phyloP scores from a whole-genome alignment of 1,284 basidiomycete species.

The Schizophyllum commune region DNA sequence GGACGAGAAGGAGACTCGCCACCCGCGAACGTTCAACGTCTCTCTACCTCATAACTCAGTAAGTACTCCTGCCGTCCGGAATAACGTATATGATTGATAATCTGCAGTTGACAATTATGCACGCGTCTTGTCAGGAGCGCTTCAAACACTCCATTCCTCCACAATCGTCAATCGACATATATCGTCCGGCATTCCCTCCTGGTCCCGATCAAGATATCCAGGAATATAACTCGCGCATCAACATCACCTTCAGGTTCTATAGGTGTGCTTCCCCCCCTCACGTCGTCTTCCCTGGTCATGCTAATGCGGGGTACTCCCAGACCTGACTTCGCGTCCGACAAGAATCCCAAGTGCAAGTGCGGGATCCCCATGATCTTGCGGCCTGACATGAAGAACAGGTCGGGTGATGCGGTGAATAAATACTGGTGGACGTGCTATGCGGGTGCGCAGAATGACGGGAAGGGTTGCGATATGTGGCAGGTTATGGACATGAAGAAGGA shows the following conservation, averaged over 20 bases:
- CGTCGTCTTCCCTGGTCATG: background rate
- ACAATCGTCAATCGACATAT: slow-evolving; percentile 70
- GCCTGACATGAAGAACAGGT: slow-evolving; percentile 72
- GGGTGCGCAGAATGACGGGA: slow-evolving; percentile 75
- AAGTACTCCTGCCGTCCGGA: slow-evolving; percentile 13
- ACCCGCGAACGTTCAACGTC: slow-evolving; percentile 76
- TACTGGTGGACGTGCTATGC: slow-evolving; percentile 90
- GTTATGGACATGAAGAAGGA: slow-evolving; percentile 72
- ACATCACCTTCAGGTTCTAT: slow-evolving; percentile 86
- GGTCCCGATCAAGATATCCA: slow-evolving; percentile 25
- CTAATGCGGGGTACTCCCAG: background rate
- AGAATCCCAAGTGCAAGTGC: slow-evolving; percentile 72
- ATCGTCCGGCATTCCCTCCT: slow-evolving; percentile 55
- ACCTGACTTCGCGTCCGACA: slow-evolving; percentile 17
- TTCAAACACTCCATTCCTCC: slow-evolving; percentile 83
- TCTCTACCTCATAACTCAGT: slow-evolving; percentile 82
- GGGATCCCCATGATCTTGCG: slow-evolving; percentile 69
- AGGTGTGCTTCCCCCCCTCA: too few species aligned
- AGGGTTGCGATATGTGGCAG: slow-evolving; percentile 79
- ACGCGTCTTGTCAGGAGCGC: slow-evolving; percentile 82
- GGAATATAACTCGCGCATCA: slow-evolving; percentile 70
- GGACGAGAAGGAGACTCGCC: slow-evolving; percentile 44
- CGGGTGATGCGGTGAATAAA: slow-evolving; percentile 38
- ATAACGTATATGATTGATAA: background rate
- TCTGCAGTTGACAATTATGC: slow-evolving; percentile 81